These are phyloP conservation scores for Colletotrichum kahawae DNA, from an alignment of 2,329 filamentous ascomycete species.

Conservation along the genomic window DNA sequence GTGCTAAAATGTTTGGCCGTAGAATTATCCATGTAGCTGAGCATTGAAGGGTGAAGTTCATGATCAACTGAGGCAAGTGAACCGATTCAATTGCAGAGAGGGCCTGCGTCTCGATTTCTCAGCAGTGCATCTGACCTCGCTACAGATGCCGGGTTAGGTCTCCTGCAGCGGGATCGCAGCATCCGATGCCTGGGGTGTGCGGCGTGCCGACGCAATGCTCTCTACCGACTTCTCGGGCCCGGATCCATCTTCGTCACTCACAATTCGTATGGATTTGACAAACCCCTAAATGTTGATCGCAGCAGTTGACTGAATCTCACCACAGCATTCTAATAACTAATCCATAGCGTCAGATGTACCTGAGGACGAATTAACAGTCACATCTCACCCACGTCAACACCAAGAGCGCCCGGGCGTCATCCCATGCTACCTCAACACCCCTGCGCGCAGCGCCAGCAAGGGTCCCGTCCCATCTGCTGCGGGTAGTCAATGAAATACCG, in stretches of 20 bases:
- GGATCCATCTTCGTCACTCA: neutral
- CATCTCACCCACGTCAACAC: neutral
- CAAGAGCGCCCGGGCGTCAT: neutral
- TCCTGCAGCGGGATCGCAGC: neutral
- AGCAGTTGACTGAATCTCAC: neutral
- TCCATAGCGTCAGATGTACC: neutral
- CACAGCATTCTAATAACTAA: fast-evolving
- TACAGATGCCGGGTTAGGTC: neutral
- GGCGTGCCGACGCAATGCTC: fast-evolving
- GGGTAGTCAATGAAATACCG: neutral
- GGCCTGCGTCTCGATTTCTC: neutral
- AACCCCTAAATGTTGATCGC: fast-evolving
- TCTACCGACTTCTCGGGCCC: neutral
- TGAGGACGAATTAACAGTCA: neutral
- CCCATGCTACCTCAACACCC: neutral
- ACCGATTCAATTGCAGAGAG: neutral
- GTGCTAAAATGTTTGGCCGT: neutral
- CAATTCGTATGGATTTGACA: neutral
- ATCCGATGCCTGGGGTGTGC: neutral
- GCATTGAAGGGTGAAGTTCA: neutral
- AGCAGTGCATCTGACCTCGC: neutral
- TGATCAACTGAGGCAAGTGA: neutral
- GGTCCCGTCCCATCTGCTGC: neutral
- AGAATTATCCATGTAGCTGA: neutral
- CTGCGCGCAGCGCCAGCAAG: neutral